phyloP scores from a whole-genome alignment of 352 stramenopile genomes.

The Globisporangium abappressorium region DNA sequence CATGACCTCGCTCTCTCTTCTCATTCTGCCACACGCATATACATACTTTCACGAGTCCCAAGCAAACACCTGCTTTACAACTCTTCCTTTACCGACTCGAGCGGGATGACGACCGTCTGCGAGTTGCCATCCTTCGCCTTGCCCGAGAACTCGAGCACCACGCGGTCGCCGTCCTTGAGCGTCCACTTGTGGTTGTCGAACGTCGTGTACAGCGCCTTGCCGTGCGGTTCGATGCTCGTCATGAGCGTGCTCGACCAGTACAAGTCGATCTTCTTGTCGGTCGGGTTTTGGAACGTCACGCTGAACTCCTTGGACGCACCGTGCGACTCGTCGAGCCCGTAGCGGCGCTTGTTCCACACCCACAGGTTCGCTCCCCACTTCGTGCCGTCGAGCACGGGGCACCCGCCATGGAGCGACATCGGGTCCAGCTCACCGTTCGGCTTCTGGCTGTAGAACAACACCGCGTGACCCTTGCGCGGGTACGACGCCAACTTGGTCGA shows the following conservation, averaged over 20 bases:
- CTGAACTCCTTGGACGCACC: constrained; percentile 36
- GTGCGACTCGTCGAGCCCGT: constrained; percentile 41
- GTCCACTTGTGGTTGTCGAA: constrained; percentile 70
- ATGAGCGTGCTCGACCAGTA: constrained; percentile 76
- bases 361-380: constrained; percentile 98
- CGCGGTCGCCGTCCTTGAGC: constrained; percentile 46
- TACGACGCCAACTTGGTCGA: constrained; percentile 75
- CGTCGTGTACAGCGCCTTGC: constrained; percentile 53
- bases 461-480: constrained; percentile 85
- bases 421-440: constrained; percentile 91
- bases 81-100: constrained; percentile 45
- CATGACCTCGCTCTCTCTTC: background rate
- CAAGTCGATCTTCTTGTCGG: constrained; percentile 39
- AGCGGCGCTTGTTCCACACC: constrained; percentile 94
- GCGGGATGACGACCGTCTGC: constrained; percentile 47
- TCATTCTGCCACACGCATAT: background rate
- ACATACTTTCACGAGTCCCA: constrained; percentile 15
- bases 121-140: constrained; percentile 39
- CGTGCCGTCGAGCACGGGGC: constrained; percentile 91
- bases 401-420: constrained; percentile 90
- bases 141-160: constrained; percentile 56
- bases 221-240: constrained; percentile 47
- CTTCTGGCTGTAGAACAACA: constrained; percentile 98
- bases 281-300: constrained; percentile 73
- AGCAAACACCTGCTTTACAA: constrained; percentile 16